Percentiles rank a stretch among this genome's conserved stretches.
phyloP scores from a whole-genome alignment of 148 eudicot genomes.

The Vaccinium macrocarpon region DNA sequence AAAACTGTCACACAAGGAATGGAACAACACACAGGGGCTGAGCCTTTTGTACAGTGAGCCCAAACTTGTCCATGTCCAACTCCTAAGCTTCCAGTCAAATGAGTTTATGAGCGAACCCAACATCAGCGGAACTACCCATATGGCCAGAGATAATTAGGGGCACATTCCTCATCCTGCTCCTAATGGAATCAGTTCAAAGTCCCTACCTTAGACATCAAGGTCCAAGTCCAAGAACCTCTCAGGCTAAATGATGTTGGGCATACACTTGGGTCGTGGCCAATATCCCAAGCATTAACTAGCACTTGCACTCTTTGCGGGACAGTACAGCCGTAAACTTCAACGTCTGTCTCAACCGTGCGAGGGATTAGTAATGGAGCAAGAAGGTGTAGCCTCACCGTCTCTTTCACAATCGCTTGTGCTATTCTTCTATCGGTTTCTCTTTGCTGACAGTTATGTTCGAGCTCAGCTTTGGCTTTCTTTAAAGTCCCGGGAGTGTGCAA shows the following conservation, averaged over 20 bases:
- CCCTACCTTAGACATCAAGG: constrained; percentile 4
- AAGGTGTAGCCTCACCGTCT: background rate
- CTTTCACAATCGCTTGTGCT: background rate
- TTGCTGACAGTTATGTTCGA: background rate
- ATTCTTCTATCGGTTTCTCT: background rate
- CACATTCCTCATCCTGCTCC: constrained; percentile 16
- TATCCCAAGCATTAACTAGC: constrained; percentile 6
- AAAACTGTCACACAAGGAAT: background rate
- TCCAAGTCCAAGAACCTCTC: constrained; percentile 19
- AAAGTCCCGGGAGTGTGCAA: background rate
- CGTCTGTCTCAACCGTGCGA: background rate
- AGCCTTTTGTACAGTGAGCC: background rate
- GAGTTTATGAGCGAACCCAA: constrained; percentile 17
- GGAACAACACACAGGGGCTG: background rate
- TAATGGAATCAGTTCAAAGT: constrained; percentile 20
- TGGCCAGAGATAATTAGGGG: constrained; percentile 2
- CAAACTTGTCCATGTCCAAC: constrained; percentile 1
- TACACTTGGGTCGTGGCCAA: constrained; percentile 10
- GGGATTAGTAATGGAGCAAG: background rate
- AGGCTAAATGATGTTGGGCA: constrained; percentile 11
- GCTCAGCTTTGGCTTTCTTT: background rate
- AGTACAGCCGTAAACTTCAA: background rate
- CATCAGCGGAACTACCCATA: constrained; percentile 5
- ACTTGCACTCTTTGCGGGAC: constrained; percentile 15
- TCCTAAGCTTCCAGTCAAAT: constrained; percentile 12